Base-by-base conservation (phyloP, 441 rosid species). In the Melianthus villosus region DNA sequence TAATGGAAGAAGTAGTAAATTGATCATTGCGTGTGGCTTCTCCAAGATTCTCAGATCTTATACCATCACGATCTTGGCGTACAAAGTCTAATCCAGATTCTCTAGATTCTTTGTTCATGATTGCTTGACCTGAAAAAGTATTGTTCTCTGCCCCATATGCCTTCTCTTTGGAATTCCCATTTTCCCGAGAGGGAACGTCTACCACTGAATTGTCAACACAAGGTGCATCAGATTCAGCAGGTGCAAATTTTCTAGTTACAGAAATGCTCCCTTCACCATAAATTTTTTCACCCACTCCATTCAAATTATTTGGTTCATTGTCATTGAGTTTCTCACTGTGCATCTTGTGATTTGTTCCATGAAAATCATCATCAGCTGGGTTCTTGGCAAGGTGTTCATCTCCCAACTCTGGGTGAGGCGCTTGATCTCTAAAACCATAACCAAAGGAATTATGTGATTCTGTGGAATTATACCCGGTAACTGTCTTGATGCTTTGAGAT, bases 401-500 rank as follows among this genome's bases (percentile, higher is more conserved):
- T 35, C 60, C 64, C 30, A 51, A 43, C 43, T 54, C 58, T 6
- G 71, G 51, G 16, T 32, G 57, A 10, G 40, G 50, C 20, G 46
- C 41, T 46, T 68, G 68, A 34, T 68, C 64, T 62, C 60, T 66
- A 25, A 49, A 44, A 45, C 40, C 62, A 12, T 52, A 55, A 55
- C 60, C 35, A 42, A 63, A 57, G 9, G 64, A 43, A 25, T 38
- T 14, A 22, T 34, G 65, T n/a, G 75, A 51, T 34, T 57, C 77
- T 22, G 67, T 7, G 17, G 74, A 57, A 58, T 70, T 42, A 49
- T 65, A 80, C 51, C 62, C 48, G 41, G 52, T 56, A 40, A 56
- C 40, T 60, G 63, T 67, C 46, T 60, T 94, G 32, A 41, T 73
- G 58, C 74, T 80, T 4, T 91, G 76, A 56, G n/a, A n/a, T n/a